phyloP scores from a whole-genome alignment of 805 yeast genomes.

The Lipomyces spencermartinsiae region DNA sequence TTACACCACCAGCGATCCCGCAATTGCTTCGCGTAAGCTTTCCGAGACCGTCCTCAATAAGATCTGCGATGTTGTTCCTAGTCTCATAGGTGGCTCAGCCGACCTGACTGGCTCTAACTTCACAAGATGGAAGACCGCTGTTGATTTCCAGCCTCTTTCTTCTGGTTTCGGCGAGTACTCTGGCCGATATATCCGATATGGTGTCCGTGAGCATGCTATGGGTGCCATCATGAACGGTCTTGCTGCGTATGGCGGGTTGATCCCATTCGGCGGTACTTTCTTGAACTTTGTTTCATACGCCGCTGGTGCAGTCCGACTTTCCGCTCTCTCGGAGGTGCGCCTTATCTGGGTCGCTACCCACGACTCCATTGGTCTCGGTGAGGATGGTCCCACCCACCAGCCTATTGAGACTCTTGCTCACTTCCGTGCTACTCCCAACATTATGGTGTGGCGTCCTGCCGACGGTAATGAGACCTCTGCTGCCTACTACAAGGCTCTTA shows the following conservation, averaged over 20 bases:
- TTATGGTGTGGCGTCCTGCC: conserved; percentile 59
- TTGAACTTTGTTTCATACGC: conserved; percentile 80
- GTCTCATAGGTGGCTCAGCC: conserved; percentile 96
- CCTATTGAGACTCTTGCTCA: conserved; percentile 60
- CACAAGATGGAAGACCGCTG: conserved; percentile 83
- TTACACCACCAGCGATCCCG: conserved; percentile 76
- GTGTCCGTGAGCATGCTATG: conserved; percentile 99
- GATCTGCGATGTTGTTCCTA: conserved; percentile 74
- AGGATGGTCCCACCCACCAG: conserved; percentile 66
- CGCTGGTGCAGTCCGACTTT: conserved; percentile 59
- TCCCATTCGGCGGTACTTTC: conserved; percentile 97
- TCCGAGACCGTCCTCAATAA: conserved; percentile 78
- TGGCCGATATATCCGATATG: conserved; percentile 95
- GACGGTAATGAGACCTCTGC: conserved; percentile 61
- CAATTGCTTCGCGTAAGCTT: conserved; percentile 93
- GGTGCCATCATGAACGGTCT: conserved; percentile 98
- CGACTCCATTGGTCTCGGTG: conserved; percentile 64
- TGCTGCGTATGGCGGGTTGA: conserved; percentile 83
- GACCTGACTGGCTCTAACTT: conserved; percentile 97
- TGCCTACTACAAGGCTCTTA: conserved; percentile 64
- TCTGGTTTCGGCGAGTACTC: conserved; percentile 81
- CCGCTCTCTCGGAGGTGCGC: conserved; percentile 55
- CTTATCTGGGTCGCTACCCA: conserved; percentile 62
- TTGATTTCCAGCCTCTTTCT: conserved; percentile 89
- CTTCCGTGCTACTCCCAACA: conserved; percentile 59